Evolutionary conservation across 148 eudicot species (phyloP), one percentile per base, ranked within the genome.

Genomic region (Talinum fruticosum): DNA sequence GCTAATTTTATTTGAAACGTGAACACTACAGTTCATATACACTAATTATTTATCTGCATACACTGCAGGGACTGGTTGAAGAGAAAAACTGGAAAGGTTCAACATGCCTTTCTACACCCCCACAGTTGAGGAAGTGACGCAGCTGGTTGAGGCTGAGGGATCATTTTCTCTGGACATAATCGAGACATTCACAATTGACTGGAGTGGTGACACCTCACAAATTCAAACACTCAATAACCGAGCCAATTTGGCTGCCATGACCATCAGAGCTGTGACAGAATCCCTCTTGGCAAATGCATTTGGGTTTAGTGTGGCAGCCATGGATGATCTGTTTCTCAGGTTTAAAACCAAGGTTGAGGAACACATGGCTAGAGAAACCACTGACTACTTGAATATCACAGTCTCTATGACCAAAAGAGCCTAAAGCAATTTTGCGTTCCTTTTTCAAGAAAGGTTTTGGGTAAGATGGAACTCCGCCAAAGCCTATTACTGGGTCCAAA

Each of bases 31-130:
- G 21, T 49, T 49, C 54, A 49, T 49, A 49, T 49, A 18, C 54
- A 7, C 54, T 49, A 49, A 4, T 13, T 49, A 49, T 49, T 4
- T 21, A 57, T 57, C 64, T 23, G 64, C 64, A 38, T 75, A 10
- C 61, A 24, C n/a, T 1, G 75, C 71, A 86, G 88, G 86, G 79
- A 44, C 49, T 79, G 10, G 66, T 86, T 45, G 69, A 81, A 73
- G 78, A 85, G 76, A 80, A 81, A 78, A 79, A 30, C 49, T 83
- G n/a, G 80, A 79, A 35, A 64, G 57, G 19, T 85, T 84, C 76
- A 84, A 90, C 76, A 8, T 90, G 72, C 92, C 90, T 0, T 10
- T 73, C 15, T 86, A 87, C 53, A 2, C 65, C 7, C 87, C 94
- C 13, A 81, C 78, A 53, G 67, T 64, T 13, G 80, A 83, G 34